phyloP scores from a whole-genome alignment of 768 basidiomycete species.

The Phlegmacium glaucopus region DNA sequence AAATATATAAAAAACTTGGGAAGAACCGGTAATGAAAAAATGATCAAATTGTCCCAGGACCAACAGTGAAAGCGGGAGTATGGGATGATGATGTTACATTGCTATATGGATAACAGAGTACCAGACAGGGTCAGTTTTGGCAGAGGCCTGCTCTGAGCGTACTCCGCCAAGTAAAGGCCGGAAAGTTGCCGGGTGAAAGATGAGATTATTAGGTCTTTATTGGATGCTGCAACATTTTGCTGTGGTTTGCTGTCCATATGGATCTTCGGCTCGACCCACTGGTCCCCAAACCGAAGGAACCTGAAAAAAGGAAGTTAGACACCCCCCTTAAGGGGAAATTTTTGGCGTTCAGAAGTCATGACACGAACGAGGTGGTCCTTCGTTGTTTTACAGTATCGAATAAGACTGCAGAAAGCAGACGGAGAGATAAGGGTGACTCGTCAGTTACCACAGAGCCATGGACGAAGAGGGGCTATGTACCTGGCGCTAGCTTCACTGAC shows the following conservation, averaged over 20 bases:
- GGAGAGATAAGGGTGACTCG: constrained; percentile 9
- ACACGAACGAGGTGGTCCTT: constrained; percentile 66
- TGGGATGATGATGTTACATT: constrained; percentile 18
- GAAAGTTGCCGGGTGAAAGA: constrained; percentile 1
- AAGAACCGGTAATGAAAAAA: constrained; percentile 8
- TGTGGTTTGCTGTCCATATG: constrained; percentile 71
- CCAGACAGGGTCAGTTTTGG: constrained; percentile 8
- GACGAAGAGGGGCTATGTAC: constrained; percentile 40
- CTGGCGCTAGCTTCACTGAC: constrained; percentile 91
- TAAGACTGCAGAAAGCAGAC: constrained; percentile 55
- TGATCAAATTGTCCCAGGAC: constrained; percentile 5
- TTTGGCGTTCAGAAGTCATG: neutral
- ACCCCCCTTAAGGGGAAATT: constrained; percentile 1
- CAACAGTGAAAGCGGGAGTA: constrained; percentile 7
- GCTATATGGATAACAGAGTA: constrained; percentile 15
- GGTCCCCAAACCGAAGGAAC: constrained; percentile 97
- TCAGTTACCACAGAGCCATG: constrained; percentile 5
- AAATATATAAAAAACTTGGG: constrained; percentile 9
- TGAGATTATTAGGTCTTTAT: constrained; percentile 22
- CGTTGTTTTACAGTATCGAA: constrained; percentile 92
- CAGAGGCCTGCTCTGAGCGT: neutral
- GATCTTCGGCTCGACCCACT: constrained; percentile 88
- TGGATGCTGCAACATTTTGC: constrained; percentile 63
- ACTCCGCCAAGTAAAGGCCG: neutral
- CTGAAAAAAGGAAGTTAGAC: constrained; percentile 32